Evolutionary conservation across 148 eudicot genomes (phyloP).

Genomic region (Fagopyrum tataricum): DNA sequence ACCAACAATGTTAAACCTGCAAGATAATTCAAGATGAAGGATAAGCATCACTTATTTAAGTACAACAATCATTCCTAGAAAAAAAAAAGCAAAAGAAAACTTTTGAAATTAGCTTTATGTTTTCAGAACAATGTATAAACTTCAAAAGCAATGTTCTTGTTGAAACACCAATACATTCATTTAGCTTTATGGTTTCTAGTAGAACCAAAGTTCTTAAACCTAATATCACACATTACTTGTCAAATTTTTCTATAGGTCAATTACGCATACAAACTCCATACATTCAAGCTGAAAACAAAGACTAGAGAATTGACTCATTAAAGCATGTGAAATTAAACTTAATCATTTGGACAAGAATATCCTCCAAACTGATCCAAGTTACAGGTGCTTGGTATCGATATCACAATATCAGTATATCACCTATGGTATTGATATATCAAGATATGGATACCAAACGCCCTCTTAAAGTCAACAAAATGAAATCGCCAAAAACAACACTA

Average conservation of each 20-base stretch:
- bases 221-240: background rate
- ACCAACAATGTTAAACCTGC: constrained; percentile 98
- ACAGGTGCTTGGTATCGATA: too few relatives aligned
- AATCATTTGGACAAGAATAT: background rate
- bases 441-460: background rate
- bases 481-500: background rate
- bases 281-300: background rate
- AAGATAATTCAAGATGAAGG: constrained; percentile 13
- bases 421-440: too few relatives aligned
- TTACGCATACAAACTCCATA: background rate
- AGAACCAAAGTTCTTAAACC: background rate
- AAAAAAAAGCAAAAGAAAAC: background rate
- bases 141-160: background rate
- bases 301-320: background rate
- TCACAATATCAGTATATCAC: background rate
- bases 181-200: background rate
- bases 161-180: background rate
- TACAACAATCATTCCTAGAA: background rate
- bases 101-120: background rate
- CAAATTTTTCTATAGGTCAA: background rate
- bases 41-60: background rate
- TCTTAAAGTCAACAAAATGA: background rate
- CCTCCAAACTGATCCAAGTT: background rate
- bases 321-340: background rate
- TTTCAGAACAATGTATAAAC: background rate